Base-by-base conservation (phyloP, 257 asterid genomes). In the Scutellaria baicalensis region DNA sequence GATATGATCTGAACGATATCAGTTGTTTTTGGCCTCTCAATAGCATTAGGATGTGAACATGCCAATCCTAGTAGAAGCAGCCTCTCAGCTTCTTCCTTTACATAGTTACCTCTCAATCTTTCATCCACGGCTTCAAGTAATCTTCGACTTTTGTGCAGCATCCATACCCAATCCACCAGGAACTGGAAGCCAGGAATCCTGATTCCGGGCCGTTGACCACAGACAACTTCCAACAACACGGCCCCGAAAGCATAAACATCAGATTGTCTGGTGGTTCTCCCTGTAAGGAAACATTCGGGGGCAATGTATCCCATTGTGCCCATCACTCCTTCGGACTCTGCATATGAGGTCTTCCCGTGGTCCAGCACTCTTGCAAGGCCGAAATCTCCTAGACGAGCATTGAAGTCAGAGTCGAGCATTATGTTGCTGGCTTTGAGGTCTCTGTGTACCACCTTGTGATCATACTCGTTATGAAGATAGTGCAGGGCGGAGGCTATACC, bases 41-140 rank as follows among this genome's bases (percentile, higher is more conserved):
- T 50, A 1, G 84, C 79, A 10, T 27, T 72, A 11, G 84, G 86
- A 77, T 85, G 81, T 1, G 75, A 83, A 33, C 90, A 85, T 33
- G 88, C 86, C 36, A 85, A 17, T 56, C 88, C 86, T 1, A 85
- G 51, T 13, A 76, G 74, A 21, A 85, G 59, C 66, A 83, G 18
- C 14, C 70, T 76, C 66, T 75, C 50, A 3, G 86, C 84, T 78
- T 83, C 86, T 45, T 74, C 83, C 5, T 8, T 49, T 11, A 18
- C 74, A 40, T 71, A 85, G 2, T 76, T 71, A 49, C 61, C 74
- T 16, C 52, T 78, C 20, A 81, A 77, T 23, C 71, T 75, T 21
- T 6, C 43, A 62, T 66, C 78, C 52, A 82, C 78, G 4, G 80
- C 80, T 10, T 73, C 84, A 9, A 79, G 71, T 16, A 79, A 54